Evolutionary conservation across 345 rosid species (phyloP).

Genomic region (Melastoma malabathricum): DNA sequence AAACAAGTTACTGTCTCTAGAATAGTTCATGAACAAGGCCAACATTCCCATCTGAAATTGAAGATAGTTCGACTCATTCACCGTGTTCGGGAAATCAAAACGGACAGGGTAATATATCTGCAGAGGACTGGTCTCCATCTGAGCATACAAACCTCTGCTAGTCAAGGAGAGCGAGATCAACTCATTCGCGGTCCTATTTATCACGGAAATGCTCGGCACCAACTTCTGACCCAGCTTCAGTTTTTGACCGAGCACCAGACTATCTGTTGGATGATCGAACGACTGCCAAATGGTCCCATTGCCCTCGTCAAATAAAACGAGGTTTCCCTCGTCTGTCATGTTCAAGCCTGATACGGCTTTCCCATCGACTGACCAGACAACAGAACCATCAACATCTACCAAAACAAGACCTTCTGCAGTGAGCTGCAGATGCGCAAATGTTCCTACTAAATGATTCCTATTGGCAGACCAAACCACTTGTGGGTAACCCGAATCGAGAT

Average conservation of each 20-base stretch:
- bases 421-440: conserved; percentile 8
- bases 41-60: conserved; percentile 6
- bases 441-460: conserved; percentile 7
- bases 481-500: neutral
- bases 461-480: conserved; percentile 23
- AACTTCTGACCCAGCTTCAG: conserved; percentile 8
- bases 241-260: conserved; percentile 12
- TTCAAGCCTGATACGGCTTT: conserved; percentile 10
- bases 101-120: neutral
- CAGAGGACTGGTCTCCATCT: conserved; percentile 9
- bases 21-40: conserved; percentile 1
- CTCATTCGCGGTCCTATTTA: conserved; percentile 6
- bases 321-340: conserved; percentile 9
- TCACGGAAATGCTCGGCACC: conserved; percentile 7
- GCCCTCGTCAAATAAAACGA: conserved; percentile 9
- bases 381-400: conserved; percentile 5
- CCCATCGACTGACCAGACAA: conserved; percentile 13
- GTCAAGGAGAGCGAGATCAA: conserved; percentile 12
- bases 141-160: conserved; percentile 9
- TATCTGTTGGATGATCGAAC: conserved; percentile 11
- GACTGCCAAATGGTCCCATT: conserved; percentile 15
- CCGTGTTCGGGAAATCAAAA: neutral
- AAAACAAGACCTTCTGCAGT: conserved; percentile 10
- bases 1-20: neutral
- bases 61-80: conserved; percentile 3